Percentiles rank a stretch among this genome's conserved stretches.
Evolutionary conservation across 495 filamentous ascomycete species (phyloP).

Genomic region (Pyrenula massariospora): DNA sequence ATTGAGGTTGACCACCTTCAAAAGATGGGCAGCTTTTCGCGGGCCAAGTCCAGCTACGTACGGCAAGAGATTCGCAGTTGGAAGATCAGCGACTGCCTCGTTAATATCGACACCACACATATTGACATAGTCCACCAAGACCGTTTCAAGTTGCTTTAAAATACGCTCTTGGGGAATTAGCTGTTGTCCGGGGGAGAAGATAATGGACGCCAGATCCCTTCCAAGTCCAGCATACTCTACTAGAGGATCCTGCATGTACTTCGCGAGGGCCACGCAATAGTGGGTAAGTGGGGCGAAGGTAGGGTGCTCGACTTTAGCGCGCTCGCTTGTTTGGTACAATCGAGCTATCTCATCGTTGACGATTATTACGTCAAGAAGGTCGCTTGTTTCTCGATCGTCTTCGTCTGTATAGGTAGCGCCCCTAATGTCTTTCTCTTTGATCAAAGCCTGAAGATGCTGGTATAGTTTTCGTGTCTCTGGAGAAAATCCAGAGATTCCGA

Average conservation of each 20-base stretch:
- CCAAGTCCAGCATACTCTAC: slow-evolving; percentile 91
- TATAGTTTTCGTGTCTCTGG: slow-evolving; percentile 77
- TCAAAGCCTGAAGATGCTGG: slow-evolving; percentile 61
- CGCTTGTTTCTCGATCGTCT: slow-evolving; percentile 49
- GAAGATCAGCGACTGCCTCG: slow-evolving; percentile 66
- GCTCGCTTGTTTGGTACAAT: slow-evolving; percentile 79
- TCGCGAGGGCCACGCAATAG: slow-evolving; percentile 80
- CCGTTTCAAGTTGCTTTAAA: slow-evolving; percentile 73
- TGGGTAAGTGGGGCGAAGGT: slow-evolving; percentile 59
- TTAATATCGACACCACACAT: slow-evolving; percentile 90
- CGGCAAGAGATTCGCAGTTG: slow-evolving; percentile 76
- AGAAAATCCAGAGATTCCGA: slow-evolving; percentile 82
- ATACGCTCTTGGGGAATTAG: slow-evolving; percentile 79
- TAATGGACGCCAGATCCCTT: slow-evolving; percentile 72
- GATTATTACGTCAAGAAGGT: slow-evolving; percentile 73
- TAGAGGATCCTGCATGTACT: slow-evolving; percentile 87
- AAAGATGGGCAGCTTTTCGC: slow-evolving; percentile 72
- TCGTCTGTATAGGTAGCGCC: slow-evolving; percentile 65
- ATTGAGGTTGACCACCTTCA: slow-evolving; percentile 84
- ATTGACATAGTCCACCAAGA: slow-evolving; percentile 97
- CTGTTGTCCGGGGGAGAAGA: slow-evolving; percentile 81
- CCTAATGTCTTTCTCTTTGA: slow-evolving; percentile 60
- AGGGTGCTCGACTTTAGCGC: slow-evolving; percentile 74
- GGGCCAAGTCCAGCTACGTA: slow-evolving; percentile 91
- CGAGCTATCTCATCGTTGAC: slow-evolving; percentile 94